Conservation (phyloP, 106 monocot genomes). For the Iris macrosiphon region DNA sequence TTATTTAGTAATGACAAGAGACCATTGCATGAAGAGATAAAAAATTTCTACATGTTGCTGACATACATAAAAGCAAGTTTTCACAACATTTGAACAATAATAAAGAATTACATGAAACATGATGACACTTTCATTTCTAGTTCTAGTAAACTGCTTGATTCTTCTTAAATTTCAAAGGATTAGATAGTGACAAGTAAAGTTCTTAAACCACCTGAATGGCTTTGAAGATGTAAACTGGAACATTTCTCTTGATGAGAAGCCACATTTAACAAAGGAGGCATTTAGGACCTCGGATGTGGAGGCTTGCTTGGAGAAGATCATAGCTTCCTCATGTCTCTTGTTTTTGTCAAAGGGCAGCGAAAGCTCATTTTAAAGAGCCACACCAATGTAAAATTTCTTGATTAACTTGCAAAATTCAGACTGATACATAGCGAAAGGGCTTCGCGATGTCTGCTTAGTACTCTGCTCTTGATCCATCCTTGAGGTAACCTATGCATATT, state of each 20-base stretch:
- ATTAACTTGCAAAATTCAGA: slow-evolving; percentile 41
- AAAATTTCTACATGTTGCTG: neutral
- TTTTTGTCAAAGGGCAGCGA: slow-evolving; percentile 48
- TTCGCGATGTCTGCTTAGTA: slow-evolving; percentile 39
- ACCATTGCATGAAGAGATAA: neutral
- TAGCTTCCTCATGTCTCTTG: slow-evolving; percentile 38
- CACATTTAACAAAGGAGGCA: slow-evolving; percentile 45
- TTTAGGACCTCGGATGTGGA: slow-evolving; percentile 35
- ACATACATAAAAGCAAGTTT: neutral
- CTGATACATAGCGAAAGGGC: slow-evolving; percentile 40
- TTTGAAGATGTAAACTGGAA: slow-evolving; percentile 63
- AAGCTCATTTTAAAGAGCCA: slow-evolving; percentile 23
- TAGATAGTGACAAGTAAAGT: neutral
- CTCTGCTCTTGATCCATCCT: slow-evolving; percentile 70
- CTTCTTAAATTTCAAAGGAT: no score
- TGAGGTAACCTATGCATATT: slow-evolving; percentile 44
- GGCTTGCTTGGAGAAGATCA: slow-evolving; percentile 32
- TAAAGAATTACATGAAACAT: neutral
- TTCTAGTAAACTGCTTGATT: no score
- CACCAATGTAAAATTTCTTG: slow-evolving; percentile 43
- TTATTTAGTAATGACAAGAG: neutral
- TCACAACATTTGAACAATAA: neutral
- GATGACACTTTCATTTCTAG: neutral
- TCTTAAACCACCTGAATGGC: slow-evolving; percentile 30
- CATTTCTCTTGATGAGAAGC: slow-evolving; percentile 71